Conservation (phyloP, 2,329 filamentous ascomycete genomes). For the Chalaropsis ovoidea region DNA sequence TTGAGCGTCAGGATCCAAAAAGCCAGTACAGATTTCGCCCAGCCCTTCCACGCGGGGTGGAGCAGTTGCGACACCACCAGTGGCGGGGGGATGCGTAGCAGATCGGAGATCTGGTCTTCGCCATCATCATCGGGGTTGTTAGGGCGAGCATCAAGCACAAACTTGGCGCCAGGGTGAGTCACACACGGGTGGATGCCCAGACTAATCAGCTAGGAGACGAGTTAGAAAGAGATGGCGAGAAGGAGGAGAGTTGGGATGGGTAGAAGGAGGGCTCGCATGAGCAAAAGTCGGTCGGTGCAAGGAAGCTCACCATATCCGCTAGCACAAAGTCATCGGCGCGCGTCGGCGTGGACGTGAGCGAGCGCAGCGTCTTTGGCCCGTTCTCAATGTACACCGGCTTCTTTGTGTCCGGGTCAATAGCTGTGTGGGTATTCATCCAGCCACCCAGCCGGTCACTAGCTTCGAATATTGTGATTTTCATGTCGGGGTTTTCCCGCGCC, state of each 20-base stretch:
- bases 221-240: background rate
- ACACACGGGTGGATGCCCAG: constrained; percentile 23
- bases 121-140: background rate
- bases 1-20: constrained; percentile 24
- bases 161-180: constrained; percentile 21
- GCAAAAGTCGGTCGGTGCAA: too few species aligned
- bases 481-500: constrained; percentile 37
- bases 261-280: too few species aligned
- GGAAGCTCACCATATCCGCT: constrained; percentile 53
- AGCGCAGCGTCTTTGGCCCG: constrained; percentile 67
- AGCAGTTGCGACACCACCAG: constrained; percentile 18
- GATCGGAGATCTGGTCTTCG: constrained; percentile 46
- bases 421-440: constrained; percentile 65
- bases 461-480: constrained; percentile 35
- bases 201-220: constrained; percentile 16
- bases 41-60: constrained; percentile 24
- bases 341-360: constrained; percentile 35
- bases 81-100: constrained; percentile 33
- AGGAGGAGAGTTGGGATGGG: background rate
- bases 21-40: constrained; percentile 21
- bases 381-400: constrained; percentile 24
- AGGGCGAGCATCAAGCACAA: constrained; percentile 18
- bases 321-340: constrained; percentile 55
- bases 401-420: constrained; percentile 33
- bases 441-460: constrained; percentile 60